These are phyloP conservation scores for Actinidia chinensis DNA, from an alignment of 179 eudicot species.

Conservation along the genomic window DNA sequence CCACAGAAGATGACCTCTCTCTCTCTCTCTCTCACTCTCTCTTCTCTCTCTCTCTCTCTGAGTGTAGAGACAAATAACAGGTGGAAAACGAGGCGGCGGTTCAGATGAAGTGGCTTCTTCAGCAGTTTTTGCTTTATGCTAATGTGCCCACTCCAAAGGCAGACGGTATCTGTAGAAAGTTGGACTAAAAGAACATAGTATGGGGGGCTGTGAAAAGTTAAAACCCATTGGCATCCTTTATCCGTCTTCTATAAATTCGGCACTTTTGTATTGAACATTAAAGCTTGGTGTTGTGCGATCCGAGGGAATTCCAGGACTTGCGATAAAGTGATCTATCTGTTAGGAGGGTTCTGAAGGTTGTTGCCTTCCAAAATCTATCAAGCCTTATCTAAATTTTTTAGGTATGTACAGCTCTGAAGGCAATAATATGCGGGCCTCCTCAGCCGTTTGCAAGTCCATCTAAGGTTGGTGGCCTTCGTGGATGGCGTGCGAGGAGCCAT, in stretches of 20 bases:
- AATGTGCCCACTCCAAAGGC: conserved; percentile 36
- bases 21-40: no score
- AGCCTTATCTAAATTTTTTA: not conserved
- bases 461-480: conserved; percentile 28
- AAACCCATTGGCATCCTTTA: not conserved
- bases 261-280: not conserved
- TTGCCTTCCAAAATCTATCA: not conserved
- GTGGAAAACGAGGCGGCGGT: conserved; percentile 19
- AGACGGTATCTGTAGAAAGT: conserved; percentile 21
- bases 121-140: conserved; percentile 26
- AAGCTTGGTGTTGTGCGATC: not conserved
- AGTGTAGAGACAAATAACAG: conserved; percentile 16
- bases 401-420: not conserved
- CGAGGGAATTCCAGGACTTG: not conserved
- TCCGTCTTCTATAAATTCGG: not conserved
- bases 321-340: not conserved
- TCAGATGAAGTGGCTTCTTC: conserved; percentile 28
- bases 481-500: conserved; percentile 66
- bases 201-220: conserved; percentile 15
- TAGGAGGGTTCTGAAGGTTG: not conserved
- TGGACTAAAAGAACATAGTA: conserved; percentile 9
- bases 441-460: conserved; percentile 57
- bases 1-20: not conserved
- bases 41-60: no score
- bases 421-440: conserved; percentile 67